Evolutionary conservation across 768 basidiomycete genomes (phyloP).

Genomic region (Calvatia gigantea): DNA sequence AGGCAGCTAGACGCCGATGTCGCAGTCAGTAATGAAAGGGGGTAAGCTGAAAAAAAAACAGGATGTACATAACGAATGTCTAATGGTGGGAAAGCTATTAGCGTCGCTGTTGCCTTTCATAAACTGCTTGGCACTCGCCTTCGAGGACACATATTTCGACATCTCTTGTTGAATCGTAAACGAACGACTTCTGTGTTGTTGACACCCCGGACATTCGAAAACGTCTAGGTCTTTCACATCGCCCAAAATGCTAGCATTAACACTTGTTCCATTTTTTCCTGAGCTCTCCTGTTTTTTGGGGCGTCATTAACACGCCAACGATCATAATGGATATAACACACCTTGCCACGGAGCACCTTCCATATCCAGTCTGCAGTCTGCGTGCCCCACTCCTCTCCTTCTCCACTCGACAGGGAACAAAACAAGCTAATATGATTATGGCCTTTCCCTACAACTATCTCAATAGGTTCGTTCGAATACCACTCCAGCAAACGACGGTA

Average conservation of each 20-base stretch:
- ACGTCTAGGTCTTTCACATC: neutral
- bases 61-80: conserved; percentile 2
- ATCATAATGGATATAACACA: neutral
- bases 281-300: too few relatives aligned
- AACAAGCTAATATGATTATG: conserved; percentile 66
- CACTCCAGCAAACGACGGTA: conserved; percentile 38
- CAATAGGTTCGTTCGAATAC: conserved; percentile 27
- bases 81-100: neutral
- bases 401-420: conserved; percentile 45
- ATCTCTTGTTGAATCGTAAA: neutral
- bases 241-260: neutral
- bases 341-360: neutral
- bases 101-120: neutral
- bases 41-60: neutral
- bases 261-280: too few relatives aligned
- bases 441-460: conserved; percentile 37
- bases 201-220: neutral
- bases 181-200: neutral
- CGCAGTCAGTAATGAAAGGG: neutral
- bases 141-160: neutral
- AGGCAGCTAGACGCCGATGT: neutral
- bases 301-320: neutral
- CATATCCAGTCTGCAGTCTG: conserved; percentile 40
- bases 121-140: neutral
- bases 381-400: conserved; percentile 62